Base-by-base conservation (phyloP, 768 basidiomycete genomes). In the Nidula microcarpa region DNA sequence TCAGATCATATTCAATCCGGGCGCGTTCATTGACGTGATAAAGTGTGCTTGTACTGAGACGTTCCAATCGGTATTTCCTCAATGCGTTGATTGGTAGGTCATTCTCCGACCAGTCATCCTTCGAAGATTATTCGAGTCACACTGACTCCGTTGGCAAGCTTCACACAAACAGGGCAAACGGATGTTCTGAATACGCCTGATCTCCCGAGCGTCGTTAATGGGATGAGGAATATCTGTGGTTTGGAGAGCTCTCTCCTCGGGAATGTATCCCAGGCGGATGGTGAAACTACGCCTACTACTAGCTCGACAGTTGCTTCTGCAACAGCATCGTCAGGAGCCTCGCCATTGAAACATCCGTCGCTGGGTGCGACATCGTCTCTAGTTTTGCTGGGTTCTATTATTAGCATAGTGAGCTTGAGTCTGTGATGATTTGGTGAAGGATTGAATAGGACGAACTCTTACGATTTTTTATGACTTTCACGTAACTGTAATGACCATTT, bases 41-140 rank as follows among this genome's bases (percentile, higher is more conserved):
- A 75, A 80, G 66, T 86, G 86, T 65, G 74, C 84, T 4, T 88
- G 86, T 61, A 70, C 75, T 3, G 72, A 74, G 52, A 72, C 72
- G 0, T 75, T 74, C 57, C 72, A 76, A 57, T 62, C 74, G 16
- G 70, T 64, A 3, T 76, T 78, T 66, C 85, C 85, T 36, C 83
- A 87, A 71, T 88, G 85, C 54, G 82, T 82, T 37, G 84, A 87
- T 60, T 87, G 86, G 82, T 85, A 49, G 41, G 72, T 60, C 33
- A 41, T 30, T 47, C 36, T 48, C 11, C 23, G 23, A 30, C 23
- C 3, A 30, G 23, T 30, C 23, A 30, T 30, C 23, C 23, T 30
- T 30, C 23, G 23, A 17, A 14, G 5, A 14, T 14, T 17, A 32
- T 47, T 32, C 30, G 23, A 13, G 23, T 44, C 17, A n/a, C n/a